A percentile compares a stretch with the other conserved stretches of the same genome.
Evolutionary conservation across 192 early-diverging fungal species (phyloP).

Genomic region (Glomus cerebriforme): DNA sequence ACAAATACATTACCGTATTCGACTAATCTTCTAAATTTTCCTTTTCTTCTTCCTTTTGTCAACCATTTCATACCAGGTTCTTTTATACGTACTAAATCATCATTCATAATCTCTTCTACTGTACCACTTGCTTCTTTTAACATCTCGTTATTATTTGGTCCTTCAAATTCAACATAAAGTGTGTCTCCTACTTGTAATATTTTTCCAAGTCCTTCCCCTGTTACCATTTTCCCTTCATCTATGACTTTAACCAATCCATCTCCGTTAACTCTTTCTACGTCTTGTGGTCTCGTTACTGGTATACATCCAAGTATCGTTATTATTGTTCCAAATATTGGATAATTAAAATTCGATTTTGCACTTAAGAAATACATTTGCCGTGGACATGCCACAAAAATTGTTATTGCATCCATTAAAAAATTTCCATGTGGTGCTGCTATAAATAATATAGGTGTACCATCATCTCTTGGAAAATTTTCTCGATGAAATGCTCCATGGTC

Average conservation of each 20-base stretch:
- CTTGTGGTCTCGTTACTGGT: conserved; percentile 46
- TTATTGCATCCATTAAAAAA: conserved; percentile 47
- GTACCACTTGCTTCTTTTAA: conserved; percentile 40
- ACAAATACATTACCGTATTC: conserved; percentile 40
- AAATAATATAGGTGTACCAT: conserved; percentile 41
- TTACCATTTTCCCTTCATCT: conserved; percentile 37
- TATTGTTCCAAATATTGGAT: conserved; percentile 42
- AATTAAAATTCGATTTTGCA: conserved; percentile 46
- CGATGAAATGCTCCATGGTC: conserved; percentile 44
- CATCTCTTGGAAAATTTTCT: conserved; percentile 36
- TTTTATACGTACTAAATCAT: conserved; percentile 39
- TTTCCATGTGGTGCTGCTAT: conserved; percentile 48
- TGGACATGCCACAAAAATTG: conserved; percentile 40
- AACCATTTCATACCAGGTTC: conserved; percentile 44
- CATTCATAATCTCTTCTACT: conserved; percentile 35
- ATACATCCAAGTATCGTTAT: conserved; percentile 42
- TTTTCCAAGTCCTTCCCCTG: conserved; percentile 37
- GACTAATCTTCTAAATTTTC: conserved; percentile 35
- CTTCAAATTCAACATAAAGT: conserved; percentile 46
- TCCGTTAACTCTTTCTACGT: conserved; percentile 37
- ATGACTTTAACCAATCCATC: conserved; percentile 38
- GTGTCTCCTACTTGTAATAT: conserved; percentile 38
- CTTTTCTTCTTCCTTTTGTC: conserved; percentile 41
- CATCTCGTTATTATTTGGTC: conserved; percentile 33
- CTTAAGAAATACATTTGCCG: conserved; percentile 45